Evolutionary conservation across 257 asterid genomes (phyloP), one percentile per base, ranked within the genome.

Genomic region (Fraxinus pennsylvanica): DNA sequence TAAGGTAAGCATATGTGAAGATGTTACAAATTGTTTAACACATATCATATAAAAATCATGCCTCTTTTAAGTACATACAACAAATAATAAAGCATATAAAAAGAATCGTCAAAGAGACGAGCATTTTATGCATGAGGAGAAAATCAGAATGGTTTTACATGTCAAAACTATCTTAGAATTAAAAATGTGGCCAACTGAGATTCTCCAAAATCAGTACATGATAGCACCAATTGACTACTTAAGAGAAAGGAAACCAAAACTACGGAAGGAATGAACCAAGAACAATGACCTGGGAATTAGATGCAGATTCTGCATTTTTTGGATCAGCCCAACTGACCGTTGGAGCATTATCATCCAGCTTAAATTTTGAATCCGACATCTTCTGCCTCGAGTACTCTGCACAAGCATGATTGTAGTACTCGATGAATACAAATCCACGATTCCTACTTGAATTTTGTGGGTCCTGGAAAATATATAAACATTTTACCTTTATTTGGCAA

Each of bases 251-350:
- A 43, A 76, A 72, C 50, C 69, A 72, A 33, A 66, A 43, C 15
- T 50, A 43, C 14, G 7, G 68, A 71, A 70, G 57, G 41, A 72
- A 69, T 74, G n/a, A 73, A 71, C 57, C 74, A 61, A 68, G 36
- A 41, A 66, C 39, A 47, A 75, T 61, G 78, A 95, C 98, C 98
- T 93, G 99, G 41, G 96, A 86, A 74, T 87, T 19, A 73, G 97
- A 81, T 5, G 99, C 85, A 74, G 97, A 84, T 80, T 95, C 99
- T 66, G 90, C 89, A 79, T 85, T 95, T 84, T 87, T 91, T 47
- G 98, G 95, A 86, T 93, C 98, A 69, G 99, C 99, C 99, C 99
- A 96, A 82, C 99, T 96, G 80, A 96, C 99, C 74, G 99, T 96
- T 67, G 99, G 99, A 73, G 94, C 91, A 81, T 88, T 91, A 69